Evolutionary conservation across 768 basidiomycete genomes (phyloP), one percentile per base, ranked within the genome.

Genomic region (Auricularia cornea): DNA sequence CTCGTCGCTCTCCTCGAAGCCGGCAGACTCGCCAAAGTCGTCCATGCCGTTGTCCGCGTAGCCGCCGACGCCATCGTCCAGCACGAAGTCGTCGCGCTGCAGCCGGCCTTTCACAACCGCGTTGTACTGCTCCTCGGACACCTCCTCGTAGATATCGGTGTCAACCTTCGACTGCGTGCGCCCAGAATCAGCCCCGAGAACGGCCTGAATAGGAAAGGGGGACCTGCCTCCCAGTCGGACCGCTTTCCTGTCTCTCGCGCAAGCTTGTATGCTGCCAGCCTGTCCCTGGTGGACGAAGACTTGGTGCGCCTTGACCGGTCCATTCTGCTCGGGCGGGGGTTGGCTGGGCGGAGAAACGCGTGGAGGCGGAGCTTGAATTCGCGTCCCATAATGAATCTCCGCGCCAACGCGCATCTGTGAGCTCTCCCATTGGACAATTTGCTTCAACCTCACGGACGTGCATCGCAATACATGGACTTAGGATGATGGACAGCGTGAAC

Each of bases 31-130:
- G 33, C 82, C 84, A 88, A 92, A 98, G 70, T 96, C 94, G 64
- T 98, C 97, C 86, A 94, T 88, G 3, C 97, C 97, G 71, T 97
- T 92, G 77, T 99, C 97, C 72, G 89, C 87, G 69, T 99, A 98
- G 4, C 93, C 97, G 16, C 80, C 83, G 0, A 89, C 83, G 30
- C 94, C 94, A 76, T 98, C 97, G 70, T 98, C 97, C 40, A 90
- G 88, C 23, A 98, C 92, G 66, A 99, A 99, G 73, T 99, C 97
- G 67, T 98, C 94, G 67, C 79, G 78, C 64, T 90, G 87, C 6
- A 97, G 80, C 20, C 97, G 81, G 1, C 87, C 86, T 62, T 82
- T 83, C 3, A 99, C 97, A 62, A 99, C 89, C 23, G 81, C 79
- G 67, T 82, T 84, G 74, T 98, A 99, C 68, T 94, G 87, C 11